These are phyloP conservation scores for Gonapodya prolifera DNA, from an alignment of 192 early-diverging fungal species.

Conservation along the genomic window DNA sequence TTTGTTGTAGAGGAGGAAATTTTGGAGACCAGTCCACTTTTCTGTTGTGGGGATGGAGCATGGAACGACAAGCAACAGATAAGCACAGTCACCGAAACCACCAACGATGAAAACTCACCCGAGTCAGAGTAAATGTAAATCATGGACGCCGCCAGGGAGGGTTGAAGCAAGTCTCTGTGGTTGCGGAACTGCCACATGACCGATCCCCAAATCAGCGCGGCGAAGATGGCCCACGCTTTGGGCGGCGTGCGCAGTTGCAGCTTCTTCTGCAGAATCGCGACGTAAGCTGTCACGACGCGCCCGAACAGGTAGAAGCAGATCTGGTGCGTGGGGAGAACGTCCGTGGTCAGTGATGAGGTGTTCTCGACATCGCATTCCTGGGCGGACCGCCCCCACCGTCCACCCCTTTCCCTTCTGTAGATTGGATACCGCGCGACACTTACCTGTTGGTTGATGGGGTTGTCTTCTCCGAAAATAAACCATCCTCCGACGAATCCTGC, in stretches of 20 bases:
- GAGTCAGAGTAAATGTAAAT: conserved; percentile 89
- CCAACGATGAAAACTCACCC: conserved; percentile 17
- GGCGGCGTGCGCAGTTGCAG: conserved; percentile 56
- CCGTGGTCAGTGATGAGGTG: too few species aligned
- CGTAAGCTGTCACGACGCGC: conserved; percentile 73
- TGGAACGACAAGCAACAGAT: neutral
- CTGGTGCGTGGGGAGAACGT: conserved; percentile 19
- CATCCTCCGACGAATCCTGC: conserved; percentile 87
- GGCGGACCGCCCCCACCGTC: too few species aligned
- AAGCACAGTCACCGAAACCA: neutral
- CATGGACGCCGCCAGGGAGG: conserved; percentile 88
- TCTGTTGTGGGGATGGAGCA: neutral
- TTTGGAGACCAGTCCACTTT: neutral
- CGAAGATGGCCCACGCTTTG: conserved; percentile 79
- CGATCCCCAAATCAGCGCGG: conserved; percentile 83
- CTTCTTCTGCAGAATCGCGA: conserved; percentile 64
- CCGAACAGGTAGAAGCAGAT: conserved; percentile 92
- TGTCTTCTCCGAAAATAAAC: conserved; percentile 89
- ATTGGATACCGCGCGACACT: neutral
- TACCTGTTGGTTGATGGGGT: conserved; percentile 91
- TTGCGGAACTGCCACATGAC: conserved; percentile 94
- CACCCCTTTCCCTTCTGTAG: too few species aligned
- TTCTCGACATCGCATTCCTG: too few species aligned
- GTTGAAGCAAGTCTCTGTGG: conserved; percentile 74
- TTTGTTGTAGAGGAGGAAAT: neutral